These are phyloP conservation scores for Claviceps sp. DNA, from an alignment of 2,329 filamentous ascomycete genomes.

Conservation along the genomic window DNA sequence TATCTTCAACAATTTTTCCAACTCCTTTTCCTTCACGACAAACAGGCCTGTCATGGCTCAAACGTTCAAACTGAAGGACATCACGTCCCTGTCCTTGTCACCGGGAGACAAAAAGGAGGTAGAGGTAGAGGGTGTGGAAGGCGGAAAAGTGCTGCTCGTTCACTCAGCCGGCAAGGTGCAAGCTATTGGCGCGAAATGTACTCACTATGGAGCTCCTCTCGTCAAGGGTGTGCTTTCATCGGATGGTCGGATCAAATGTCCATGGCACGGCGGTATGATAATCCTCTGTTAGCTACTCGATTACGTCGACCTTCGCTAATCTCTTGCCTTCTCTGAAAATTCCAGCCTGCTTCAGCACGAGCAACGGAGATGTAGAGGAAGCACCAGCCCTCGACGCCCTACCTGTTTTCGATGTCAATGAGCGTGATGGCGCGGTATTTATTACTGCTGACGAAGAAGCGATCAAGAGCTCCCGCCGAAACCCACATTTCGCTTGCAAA, in stretches of 20 bases:
- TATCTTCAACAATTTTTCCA: not conserved
- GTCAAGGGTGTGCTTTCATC: constrained; percentile 73
- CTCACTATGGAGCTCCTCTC: constrained; percentile 85
- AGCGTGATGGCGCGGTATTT: constrained; percentile 75
- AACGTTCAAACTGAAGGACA: constrained; percentile 61
- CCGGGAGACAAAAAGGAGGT: constrained; percentile 76
- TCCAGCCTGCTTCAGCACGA: constrained; percentile 79
- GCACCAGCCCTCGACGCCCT: constrained; percentile 83
- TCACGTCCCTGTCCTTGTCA: constrained; percentile 61
- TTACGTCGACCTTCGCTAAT: constrained; percentile 2
- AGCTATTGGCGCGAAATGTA: constrained; percentile 73
- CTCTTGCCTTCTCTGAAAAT: not conserved
- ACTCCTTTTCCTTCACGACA: constrained; percentile 12
- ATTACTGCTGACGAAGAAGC: constrained; percentile 65
- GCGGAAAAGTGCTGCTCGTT: constrained; percentile 73
- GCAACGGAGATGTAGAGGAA: constrained; percentile 87
- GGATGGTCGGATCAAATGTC: constrained; percentile 76
- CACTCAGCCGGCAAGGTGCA: constrained; percentile 65
- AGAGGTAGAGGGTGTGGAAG: constrained; percentile 80
- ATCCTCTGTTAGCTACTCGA: not conserved
- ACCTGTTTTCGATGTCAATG: constrained; percentile 64
- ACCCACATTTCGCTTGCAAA: constrained; percentile 60
- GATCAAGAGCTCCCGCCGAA: constrained; percentile 64
- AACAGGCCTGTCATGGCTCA: constrained; percentile 31
- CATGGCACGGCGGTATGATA: constrained; percentile 83